Conservation (phyloP, 2,329 filamentous ascomycete genomes). For the Zalaria sp. region DNA sequence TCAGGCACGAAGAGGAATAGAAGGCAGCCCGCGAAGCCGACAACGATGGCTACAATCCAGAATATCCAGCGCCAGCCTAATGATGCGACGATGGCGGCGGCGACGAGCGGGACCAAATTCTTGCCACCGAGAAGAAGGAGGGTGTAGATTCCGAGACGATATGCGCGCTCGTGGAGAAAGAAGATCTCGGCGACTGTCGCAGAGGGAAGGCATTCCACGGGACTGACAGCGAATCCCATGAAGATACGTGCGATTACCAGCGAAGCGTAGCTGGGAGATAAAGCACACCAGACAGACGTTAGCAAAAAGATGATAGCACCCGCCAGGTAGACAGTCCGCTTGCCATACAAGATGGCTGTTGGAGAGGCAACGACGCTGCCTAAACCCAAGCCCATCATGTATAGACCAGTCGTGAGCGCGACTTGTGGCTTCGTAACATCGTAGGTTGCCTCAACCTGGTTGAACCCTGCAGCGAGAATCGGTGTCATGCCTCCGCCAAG, state of each 20-base stretch:
- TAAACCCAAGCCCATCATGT: conserved; percentile 84
- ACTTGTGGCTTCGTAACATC: conserved; percentile 56
- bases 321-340: conserved; percentile 75
- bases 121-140: conserved; percentile 72
- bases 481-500: conserved; percentile 87
- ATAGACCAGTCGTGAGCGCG: conserved; percentile 77
- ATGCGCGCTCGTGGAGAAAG: conserved; percentile 87
- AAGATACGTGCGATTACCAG: conserved; percentile 72
- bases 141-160: conserved; percentile 86
- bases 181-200: conserved; percentile 94
- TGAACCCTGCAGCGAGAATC: conserved; percentile 78
- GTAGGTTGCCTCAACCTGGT: conserved; percentile 56
- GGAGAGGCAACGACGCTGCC: conserved; percentile 76
- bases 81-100: conserved; percentile 66
- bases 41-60: conserved; percentile 67
- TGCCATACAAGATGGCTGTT: conserved; percentile 81
- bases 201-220: conserved; percentile 82
- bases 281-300: conserved; percentile 70
- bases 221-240: conserved; percentile 76
- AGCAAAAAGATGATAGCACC: conserved; percentile 64
- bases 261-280: conserved; percentile 68
- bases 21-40: conserved; percentile 53
- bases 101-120: conserved; percentile 77
- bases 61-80: conserved; percentile 54
- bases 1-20: conserved; percentile 89